Evolutionary conservation across 1,284 basidiomycete genomes (phyloP), one percentile per base, ranked within the genome.

Genomic region (Leccinum fuscescens): DNA sequence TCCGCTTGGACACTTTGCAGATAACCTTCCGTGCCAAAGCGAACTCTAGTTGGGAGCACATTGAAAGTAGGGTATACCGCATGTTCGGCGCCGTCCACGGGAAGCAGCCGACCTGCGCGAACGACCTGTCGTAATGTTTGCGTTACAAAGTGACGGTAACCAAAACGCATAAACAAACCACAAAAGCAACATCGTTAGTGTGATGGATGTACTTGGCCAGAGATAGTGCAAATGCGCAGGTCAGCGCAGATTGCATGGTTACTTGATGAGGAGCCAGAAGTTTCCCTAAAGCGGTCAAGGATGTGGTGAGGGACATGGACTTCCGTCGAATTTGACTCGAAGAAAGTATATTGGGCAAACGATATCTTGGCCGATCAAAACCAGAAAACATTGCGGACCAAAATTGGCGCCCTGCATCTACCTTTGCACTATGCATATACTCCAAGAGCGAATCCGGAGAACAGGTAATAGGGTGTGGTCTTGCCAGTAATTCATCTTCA

Each of bases 91-190:
- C 72, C 64, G 24, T 78, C 77, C 3, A 81, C 67, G 22, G 79
- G 75, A 37, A 80, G 66, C 12, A 82, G 67, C 9, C 81, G 73
- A 8, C 82, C 82, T 33, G 81, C 79, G 24, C 80, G 79, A 51
- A 83, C 78, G 22, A 79, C 74, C 81, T 83, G 54, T 53, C 31
- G 4, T 15, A 35, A 27, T 52, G 6, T 55, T n/a, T 24, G 20
- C 15, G 39, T 62, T 14, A 62, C 44, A 55, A 24, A 62, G 29
- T 15, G n/a, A 20, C 35, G 9, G 42, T 24, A 7, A 14, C 31
- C 46, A 53, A 31, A 44, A 20, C 37, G 20, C 7, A 59, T 11
- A 65, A 54, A 74, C 79, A 31, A 61, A 82, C 80, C 56, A 80
- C 80, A 60, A 82, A 82, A 11, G 74, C 69, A 42, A 82, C 71